phyloP scores from a whole-genome alignment of 1,139 yeast species.

The Protomyces gravidus region DNA sequence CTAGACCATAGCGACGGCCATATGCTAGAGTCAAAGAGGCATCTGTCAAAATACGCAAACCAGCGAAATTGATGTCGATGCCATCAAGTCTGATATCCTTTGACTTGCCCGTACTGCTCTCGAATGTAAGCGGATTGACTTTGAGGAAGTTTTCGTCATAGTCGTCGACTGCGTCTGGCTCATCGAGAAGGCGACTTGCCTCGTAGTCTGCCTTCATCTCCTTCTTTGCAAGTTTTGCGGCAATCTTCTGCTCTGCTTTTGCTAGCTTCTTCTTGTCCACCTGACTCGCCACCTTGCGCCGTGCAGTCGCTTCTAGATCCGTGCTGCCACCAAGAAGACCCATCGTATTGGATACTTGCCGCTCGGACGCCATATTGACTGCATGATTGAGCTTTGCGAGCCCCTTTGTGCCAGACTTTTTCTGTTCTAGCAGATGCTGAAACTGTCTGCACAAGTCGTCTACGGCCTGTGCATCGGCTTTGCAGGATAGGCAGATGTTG shows the following conservation, averaged over 20 bases:
- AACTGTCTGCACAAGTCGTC: conserved; percentile 10
- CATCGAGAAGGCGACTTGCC: conserved; percentile 79
- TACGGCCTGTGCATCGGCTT: conserved; percentile 12
- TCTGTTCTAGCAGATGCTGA: conserved; percentile 2
- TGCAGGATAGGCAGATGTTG: conserved; percentile 23
- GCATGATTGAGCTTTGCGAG: conserved; percentile 27
- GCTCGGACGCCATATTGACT: conserved; percentile 25
- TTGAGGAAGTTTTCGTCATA: conserved; percentile 92
- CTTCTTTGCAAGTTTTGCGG: conserved; percentile 92
- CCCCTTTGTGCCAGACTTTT: conserved; percentile 15
- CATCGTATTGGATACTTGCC: conserved; percentile 25
- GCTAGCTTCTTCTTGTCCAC: conserved; percentile 95
- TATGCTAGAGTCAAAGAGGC: conserved; percentile 80
- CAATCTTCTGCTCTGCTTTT: conserved; percentile 94
- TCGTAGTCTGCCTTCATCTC: conserved; percentile 67
- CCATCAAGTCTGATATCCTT: conserved; percentile 91
- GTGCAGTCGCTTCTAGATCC: conserved; percentile 79
- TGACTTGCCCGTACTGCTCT: conserved; percentile 73
- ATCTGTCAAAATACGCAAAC: conserved; percentile 84
- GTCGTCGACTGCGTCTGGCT: conserved; percentile 52
- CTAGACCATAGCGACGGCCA: conserved; percentile 94
- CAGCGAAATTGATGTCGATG: conserved; percentile 89
- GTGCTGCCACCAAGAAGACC: conserved; percentile 62
- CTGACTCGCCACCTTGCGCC: conserved; percentile 84
- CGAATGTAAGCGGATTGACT: conserved; percentile 89